Evolutionary conservation across 2,329 filamentous ascomycete genomes (phyloP).

Genomic region (Hirsutella rhossiliensis): DNA sequence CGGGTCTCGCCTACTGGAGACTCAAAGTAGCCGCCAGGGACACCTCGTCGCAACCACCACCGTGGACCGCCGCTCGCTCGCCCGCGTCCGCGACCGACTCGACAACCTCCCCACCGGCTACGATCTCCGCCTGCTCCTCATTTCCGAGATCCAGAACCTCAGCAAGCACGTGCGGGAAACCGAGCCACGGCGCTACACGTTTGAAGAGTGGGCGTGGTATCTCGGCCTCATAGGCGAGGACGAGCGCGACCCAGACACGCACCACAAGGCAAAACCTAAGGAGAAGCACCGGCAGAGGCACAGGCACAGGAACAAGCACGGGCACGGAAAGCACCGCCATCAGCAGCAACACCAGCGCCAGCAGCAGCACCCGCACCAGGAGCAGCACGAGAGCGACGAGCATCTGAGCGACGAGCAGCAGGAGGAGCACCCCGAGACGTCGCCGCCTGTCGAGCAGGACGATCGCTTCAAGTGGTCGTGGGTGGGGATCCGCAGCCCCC

Average conservation of each 20-base stretch:
- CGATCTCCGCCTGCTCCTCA: conserved; percentile 53
- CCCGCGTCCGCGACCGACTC: conserved; percentile 22
- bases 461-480: conserved; percentile 50
- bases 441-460: conserved; percentile 12
- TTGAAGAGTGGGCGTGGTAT: conserved; percentile 80
- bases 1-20: not conserved
- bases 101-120: conserved; percentile 27
- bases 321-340: not conserved
- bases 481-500: conserved; percentile 56
- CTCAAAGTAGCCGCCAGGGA: not conserved
- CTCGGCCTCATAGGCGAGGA: conserved; percentile 64
- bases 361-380: not conserved
- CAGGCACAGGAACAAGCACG: not conserved
- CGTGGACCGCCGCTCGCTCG: conserved; percentile 20
- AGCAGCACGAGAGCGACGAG: not conserved
- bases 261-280: conserved; percentile 27
- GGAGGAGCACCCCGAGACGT: conserved; percentile 1
- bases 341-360: not conserved
- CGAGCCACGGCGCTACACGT: conserved; percentile 55
- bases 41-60: conserved; percentile 10
- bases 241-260: conserved; percentile 36
- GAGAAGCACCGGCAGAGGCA: not conserved
- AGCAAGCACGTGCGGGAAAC: conserved; percentile 47
- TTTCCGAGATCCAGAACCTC: conserved; percentile 57
- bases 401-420: not conserved